Percentiles rank a stretch among this genome's conserved stretches.
Conservation (phyloP, 345 rosid species). For the Rhodamnia argentea region DNA sequence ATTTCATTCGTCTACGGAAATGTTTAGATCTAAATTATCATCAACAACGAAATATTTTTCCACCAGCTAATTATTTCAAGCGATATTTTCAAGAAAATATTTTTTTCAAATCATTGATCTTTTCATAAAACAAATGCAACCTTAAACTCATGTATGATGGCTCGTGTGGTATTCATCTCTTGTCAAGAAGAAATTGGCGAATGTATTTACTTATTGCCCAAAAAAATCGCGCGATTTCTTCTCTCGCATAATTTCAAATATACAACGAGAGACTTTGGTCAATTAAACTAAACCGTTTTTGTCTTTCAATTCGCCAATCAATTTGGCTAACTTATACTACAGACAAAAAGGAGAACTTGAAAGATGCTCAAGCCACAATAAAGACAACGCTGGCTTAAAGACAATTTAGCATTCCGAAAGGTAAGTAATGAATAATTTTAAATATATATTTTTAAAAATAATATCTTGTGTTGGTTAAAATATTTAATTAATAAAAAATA, state of each 20-base stretch:
- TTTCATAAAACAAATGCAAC: rapidly evolving
- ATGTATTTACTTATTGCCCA: not conserved
- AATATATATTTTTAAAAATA: too few species aligned
- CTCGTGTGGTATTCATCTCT: not conserved
- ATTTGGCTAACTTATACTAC: not conserved
- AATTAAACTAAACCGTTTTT: not conserved
- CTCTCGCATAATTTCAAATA: not conserved
- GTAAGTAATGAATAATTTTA: too few species aligned
- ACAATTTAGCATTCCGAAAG: not conserved
- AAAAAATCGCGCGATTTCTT: not conserved
- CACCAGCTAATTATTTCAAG: not conserved
- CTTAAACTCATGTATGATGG: not conserved
- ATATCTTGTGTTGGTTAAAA: too few species aligned
- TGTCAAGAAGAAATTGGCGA: not conserved
- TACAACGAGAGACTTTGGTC: not conserved
- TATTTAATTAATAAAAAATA: too few species aligned
- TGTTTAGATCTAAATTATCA: too few species aligned
- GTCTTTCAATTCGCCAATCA: not conserved
- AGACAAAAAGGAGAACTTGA: not conserved
- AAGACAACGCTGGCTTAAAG: not conserved
- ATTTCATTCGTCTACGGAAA: too few species aligned
- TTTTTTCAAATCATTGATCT: rapidly evolving
- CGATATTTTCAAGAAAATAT: not conserved
- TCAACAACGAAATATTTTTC: not conserved
- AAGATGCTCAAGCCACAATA: not conserved